phyloP scores from a whole-genome alignment of 768 basidiomycete species.

The Gloeostereum incarnatum region DNA sequence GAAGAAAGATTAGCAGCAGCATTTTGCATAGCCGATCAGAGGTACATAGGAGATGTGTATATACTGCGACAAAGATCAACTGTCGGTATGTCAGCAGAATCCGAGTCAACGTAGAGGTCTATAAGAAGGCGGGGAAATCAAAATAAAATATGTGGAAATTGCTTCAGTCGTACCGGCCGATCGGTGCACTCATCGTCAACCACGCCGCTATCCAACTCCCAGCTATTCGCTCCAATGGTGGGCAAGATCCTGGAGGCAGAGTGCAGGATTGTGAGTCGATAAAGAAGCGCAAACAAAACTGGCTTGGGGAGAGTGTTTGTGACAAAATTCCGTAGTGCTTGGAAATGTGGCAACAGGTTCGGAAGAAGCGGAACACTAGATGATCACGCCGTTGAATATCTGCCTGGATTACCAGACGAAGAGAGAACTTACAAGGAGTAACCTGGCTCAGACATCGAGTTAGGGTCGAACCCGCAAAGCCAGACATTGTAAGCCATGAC shows the following conservation, averaged over 20 bases:
- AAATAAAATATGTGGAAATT: constrained; percentile 2
- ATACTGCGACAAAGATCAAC: constrained; percentile 77
- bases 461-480: constrained; percentile 77
- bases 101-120: constrained; percentile 73
- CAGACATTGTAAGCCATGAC: constrained; percentile 89
- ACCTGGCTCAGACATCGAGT: constrained; percentile 62
- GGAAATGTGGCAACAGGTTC: constrained; percentile 75
- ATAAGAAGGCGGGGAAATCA: constrained; percentile 8
- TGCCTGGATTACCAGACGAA: neutral
- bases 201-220: constrained; percentile 58
- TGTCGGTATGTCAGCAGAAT: constrained; percentile 78
- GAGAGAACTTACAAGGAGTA: constrained; percentile 59
- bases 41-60: constrained; percentile 78
- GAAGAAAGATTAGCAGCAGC: constrained; percentile 1
- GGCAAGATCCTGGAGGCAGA: constrained; percentile 77
- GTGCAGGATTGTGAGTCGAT: constrained; percentile 74
- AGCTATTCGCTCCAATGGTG: constrained; percentile 74
- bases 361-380: constrained; percentile 63
- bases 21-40: constrained; percentile 9
- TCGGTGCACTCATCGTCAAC: constrained; percentile 64
- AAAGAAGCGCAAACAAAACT: constrained; percentile 68
- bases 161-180: constrained; percentile 48
- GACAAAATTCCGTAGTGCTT: constrained; percentile 72
- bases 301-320: constrained; percentile 83
- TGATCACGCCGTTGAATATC: neutral